Conservation (phyloP, 352 stramenopile genomes). For the Plasmopara halstedii region DNA sequence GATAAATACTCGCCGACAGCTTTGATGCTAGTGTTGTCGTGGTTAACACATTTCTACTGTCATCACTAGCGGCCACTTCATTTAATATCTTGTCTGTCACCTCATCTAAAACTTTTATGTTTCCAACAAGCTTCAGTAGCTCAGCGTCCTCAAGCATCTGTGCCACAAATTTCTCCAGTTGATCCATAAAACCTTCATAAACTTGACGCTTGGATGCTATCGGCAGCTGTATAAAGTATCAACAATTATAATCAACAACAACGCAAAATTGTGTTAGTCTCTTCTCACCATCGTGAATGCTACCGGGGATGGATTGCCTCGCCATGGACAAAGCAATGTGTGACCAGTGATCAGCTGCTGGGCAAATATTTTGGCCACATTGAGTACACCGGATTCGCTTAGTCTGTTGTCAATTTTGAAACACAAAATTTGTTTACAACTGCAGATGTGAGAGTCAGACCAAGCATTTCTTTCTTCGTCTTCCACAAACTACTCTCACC, state of each 20-base stretch:
- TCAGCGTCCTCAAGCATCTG: slow-evolving; percentile 8
- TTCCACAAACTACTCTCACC: slow-evolving; percentile 7
- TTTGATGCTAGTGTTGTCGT: slow-evolving; percentile 9
- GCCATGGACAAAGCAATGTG: slow-evolving; percentile 46
- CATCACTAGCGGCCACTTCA: slow-evolving; percentile 1
- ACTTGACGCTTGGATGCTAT: slow-evolving; percentile 26
- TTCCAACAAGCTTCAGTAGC: slow-evolving; percentile 13
- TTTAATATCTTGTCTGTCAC: slow-evolving; percentile 12
- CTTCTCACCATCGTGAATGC: slow-evolving; percentile 44
- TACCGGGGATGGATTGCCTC: slow-evolving; percentile 42
- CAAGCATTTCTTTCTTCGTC: background rate
- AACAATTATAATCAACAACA: too few species aligned
- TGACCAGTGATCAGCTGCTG: slow-evolving; percentile 33
- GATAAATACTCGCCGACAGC: slow-evolving; percentile 7
- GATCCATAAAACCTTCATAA: slow-evolving; percentile 20
- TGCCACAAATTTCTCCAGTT: slow-evolving; percentile 5
- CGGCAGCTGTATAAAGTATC: slow-evolving; percentile 19
- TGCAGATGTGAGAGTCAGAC: slow-evolving; percentile 10
- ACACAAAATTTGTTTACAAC: slow-evolving; percentile 41
- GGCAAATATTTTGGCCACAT: slow-evolving; percentile 34
- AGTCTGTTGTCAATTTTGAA: slow-evolving; percentile 44
- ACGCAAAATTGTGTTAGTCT: too few species aligned
- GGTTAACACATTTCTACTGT: background rate
- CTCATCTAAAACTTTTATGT: slow-evolving; percentile 7
- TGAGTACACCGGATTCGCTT: slow-evolving; percentile 28